Base-by-base conservation (phyloP, 2,329 filamentous ascomycete genomes). In the Hypoxylon sp. region DNA sequence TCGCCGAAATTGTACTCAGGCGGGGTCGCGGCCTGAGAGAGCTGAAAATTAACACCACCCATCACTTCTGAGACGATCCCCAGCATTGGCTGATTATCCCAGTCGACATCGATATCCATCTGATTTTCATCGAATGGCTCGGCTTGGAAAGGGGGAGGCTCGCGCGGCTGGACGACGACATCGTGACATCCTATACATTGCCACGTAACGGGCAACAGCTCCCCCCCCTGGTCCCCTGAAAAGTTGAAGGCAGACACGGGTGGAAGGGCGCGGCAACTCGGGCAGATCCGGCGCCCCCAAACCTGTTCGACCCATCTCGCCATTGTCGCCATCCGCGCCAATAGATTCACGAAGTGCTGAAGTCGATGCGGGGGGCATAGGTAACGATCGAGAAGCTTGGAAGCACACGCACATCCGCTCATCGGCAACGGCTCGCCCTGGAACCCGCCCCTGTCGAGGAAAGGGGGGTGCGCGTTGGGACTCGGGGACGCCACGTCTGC, bases 361-460 rank as follows among this genome's bases (percentile, higher is more conserved):
- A 75, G 53, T 0, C 80, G 74, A 63, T 81, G 79, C 17, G 70
- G 66, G 28, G 44, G 66, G 70, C 80, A 81, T 4, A 81, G 67
- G 2, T 67, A 66, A 3, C 70, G 67, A 11, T 55, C 65, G 15
- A 79, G 50, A 1, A 81, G 54, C 60, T 80, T 81, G 28, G 62
- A 48, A 3, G 65, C 75, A 67, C 79, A 81, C 4, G 65, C 30
- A 65, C 79, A 81, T 1, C 79, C 79, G 8, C 78, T 80, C 1
- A 75, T 39, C 2, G 71, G 68, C 8, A 65, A 55, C 2, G 62
- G 56, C 1, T 15, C 13, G 7, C 51, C 63, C 24, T 22, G 17
- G 30, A 53, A 57, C 4, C 59, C 62, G 15, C 68, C 65, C 10
- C 19, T 10, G 15, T 10, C 13, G 32, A 34, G 32, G 32, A 34